These are phyloP conservation scores for Syncephalis fuscata DNA, from an alignment of 371 early-diverging fungal genomes.

Conservation along the genomic window DNA sequence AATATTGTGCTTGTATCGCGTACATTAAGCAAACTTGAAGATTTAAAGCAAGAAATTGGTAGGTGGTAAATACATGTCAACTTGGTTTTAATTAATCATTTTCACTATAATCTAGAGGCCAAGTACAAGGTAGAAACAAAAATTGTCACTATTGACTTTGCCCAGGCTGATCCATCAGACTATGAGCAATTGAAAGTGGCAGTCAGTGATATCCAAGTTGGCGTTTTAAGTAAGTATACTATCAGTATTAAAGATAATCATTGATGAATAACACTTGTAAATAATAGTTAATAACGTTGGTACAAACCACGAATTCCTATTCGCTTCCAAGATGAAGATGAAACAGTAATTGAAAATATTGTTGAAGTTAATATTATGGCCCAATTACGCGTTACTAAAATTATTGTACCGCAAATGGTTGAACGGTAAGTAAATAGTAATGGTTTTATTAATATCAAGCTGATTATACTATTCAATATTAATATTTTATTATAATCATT, in stretches of 20 bases:
- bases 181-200: constrained; percentile 45
- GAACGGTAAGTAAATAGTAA: constrained; percentile 9
- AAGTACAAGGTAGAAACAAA: constrained; percentile 48
- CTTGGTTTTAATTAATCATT: background rate
- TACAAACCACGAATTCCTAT: constrained; percentile 71
- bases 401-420: constrained; percentile 65
- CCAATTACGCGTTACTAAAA: constrained; percentile 66
- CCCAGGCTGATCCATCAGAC: constrained; percentile 36
- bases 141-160: constrained; percentile 70
- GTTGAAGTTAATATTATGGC: constrained; percentile 81
- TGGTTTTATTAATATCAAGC: background rate
- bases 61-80: constrained; percentile 4
- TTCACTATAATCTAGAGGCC: constrained; percentile 9
- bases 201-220: constrained; percentile 36
- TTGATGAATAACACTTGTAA: no score
- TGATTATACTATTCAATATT: background rate
- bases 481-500: constrained; percentile 4
- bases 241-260: no score
- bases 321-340: constrained; percentile 60
- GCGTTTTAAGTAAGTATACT: constrained; percentile 45
- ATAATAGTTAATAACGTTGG: constrained; percentile 85
- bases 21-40: constrained; percentile 67
- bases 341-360: constrained; percentile 46
- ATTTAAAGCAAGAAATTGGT: constrained; percentile 54
- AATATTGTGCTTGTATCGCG: constrained; percentile 85